Conservation (phyloP, 1,284 basidiomycete genomes). For the Papiliotrema nemorosa region DNA sequence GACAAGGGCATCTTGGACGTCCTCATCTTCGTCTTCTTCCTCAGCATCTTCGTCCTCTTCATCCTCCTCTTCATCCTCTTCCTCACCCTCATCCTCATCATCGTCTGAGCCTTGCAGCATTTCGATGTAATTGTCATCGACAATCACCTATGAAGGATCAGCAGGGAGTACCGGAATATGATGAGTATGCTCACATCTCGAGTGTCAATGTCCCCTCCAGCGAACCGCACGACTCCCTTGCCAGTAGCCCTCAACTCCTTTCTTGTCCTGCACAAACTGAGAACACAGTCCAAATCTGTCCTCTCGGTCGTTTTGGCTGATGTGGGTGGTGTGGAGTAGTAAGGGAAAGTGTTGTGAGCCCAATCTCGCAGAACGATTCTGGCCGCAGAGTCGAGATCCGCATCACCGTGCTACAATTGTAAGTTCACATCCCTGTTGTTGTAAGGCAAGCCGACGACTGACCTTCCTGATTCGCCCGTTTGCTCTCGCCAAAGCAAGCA, state of each 20-base stretch:
- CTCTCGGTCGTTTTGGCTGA: conserved; percentile 18
- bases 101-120: conserved; percentile 31
- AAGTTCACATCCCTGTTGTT: background rate
- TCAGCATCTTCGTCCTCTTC: conserved; percentile 31
- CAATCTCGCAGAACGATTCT: conserved; percentile 85
- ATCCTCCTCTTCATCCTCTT: conserved; percentile 37
- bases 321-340: conserved; percentile 63
- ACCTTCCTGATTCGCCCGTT: conserved; percentile 80
- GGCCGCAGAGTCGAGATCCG: conserved; percentile 75
- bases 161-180: background rate
- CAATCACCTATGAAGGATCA: conserved; percentile 43
- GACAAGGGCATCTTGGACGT: conserved; percentile 29
- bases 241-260: conserved; percentile 54
- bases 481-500: conserved; percentile 75
- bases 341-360: conserved; percentile 73
- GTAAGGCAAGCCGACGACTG: conserved; percentile 16
- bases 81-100: conserved; percentile 27
- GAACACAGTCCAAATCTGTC: conserved; percentile 50
- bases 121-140: conserved; percentile 58
- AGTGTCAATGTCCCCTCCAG: conserved; percentile 55
- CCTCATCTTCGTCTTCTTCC: conserved; percentile 30
- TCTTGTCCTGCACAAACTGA: conserved; percentile 62
- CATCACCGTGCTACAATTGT: conserved; percentile 60
- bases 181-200: conserved; percentile 50
- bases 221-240: conserved; percentile 58